Base-by-base conservation (phyloP, 306 rosid genomes). In the Cyamopsis tetragonoloba region DNA sequence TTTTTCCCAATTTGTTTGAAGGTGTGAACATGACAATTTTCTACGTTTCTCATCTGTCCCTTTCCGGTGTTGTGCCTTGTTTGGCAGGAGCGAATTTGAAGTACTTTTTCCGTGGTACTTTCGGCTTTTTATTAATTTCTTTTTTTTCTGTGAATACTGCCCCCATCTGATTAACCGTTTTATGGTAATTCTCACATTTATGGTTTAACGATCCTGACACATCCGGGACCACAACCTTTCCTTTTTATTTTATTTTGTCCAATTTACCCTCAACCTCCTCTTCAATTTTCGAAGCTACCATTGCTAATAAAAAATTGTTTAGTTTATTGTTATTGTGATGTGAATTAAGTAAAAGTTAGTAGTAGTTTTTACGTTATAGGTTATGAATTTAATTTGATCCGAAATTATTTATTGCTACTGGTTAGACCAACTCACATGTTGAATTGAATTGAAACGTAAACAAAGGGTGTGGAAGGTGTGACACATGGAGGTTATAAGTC, bases 51-150 rank as follows among this genome's bases (percentile, higher is more conserved):
- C 55, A 72, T 30, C 27, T 68, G 77, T 73, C 65, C 39, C 43
- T 70, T 47, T 66, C 75, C 18, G 3, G 50, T 66, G 67, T 41
- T 42, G 66, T 41, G 70, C 70, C 80, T 60, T 46, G 77, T 67
- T 72, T 59, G 68, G 77, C n/a, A 60, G 34, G 19, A 13, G 24
- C 48, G 56, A 65, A 73, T 54, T 62, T 20, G 7, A 58, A 63
- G 89, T 81, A 84, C 88, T 59, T 58, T n/a, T 77, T 81, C 96
- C 83, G 89, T 88, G 82, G 89, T 91, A 83, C 93, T 80, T 74
- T 31, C 6, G 51, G 37, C 38, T 47, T 79, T 56, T 32, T 19
- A 22, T 62, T 14, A 42, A 15, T 76, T 59, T 56, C 34, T 11
- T 50, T 22, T 3, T 0, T 62, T 38, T 47, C 14, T 42, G 56